A percentile compares a stretch with the other conserved stretches of the same genome.
These are phyloP conservation scores for Yamadazyma akitaensis DNA, from an alignment of 805 yeast species.

Conservation along the genomic window DNA sequence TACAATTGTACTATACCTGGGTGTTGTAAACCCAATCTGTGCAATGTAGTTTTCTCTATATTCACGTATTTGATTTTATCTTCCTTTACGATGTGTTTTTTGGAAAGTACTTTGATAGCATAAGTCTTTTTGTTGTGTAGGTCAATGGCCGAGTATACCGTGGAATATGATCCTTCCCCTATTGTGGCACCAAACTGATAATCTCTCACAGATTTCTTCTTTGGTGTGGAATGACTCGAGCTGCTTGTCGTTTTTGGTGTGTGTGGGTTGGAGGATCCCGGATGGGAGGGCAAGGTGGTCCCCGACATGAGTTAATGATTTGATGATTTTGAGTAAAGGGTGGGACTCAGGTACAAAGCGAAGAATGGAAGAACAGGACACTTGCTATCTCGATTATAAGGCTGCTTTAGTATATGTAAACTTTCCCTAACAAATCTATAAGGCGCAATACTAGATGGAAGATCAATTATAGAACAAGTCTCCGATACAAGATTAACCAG, in stretches of 20 bases:
- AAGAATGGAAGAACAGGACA: background rate
- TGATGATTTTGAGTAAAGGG: background rate
- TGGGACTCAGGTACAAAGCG: background rate
- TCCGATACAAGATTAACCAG: background rate
- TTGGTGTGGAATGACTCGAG: background rate
- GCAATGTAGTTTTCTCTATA: conserved; percentile 88
- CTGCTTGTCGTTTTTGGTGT: background rate
- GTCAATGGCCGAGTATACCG: conserved; percentile 86
- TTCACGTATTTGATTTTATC: conserved; percentile 93
- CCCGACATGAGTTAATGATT: conserved; percentile 7
- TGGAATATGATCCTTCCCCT: conserved; percentile 96
- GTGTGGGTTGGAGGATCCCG: background rate
- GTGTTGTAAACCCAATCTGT: conserved; percentile 78
- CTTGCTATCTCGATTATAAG: background rate
- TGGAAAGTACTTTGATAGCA: conserved; percentile 89
- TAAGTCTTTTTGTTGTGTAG: conserved; percentile 67
- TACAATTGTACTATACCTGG: conserved; percentile 92
- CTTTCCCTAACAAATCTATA: background rate
- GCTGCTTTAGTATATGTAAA: too few species aligned
- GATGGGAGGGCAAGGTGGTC: conserved; percentile 3
- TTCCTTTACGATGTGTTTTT: conserved; percentile 90
- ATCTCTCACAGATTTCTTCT: conserved; percentile 66
- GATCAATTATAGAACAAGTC: background rate
- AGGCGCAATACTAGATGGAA: background rate
- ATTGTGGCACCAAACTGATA: conserved; percentile 84